A percentile compares a stretch with the other conserved stretches of the same genome.
These are phyloP conservation scores for Amanita pallidorosea DNA, from an alignment of 768 basidiomycete species.

Conservation along the genomic window DNA sequence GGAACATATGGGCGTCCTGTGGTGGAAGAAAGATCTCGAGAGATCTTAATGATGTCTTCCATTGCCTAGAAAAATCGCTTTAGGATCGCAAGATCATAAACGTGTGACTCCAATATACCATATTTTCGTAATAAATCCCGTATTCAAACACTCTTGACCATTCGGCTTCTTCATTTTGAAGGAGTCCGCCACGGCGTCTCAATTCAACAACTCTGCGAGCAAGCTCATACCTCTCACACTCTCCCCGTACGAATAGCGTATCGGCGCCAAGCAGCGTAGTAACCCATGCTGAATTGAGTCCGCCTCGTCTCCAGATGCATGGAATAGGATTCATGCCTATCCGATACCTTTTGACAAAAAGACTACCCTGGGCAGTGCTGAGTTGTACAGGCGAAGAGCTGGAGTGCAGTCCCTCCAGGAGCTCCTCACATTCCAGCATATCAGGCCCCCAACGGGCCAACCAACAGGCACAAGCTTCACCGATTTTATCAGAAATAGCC, in stretches of 20 bases:
- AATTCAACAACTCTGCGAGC: slow-evolving; percentile 70
- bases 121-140: slow-evolving; percentile 80
- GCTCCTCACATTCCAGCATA: slow-evolving; percentile 51
- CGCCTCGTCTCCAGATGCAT: slow-evolving; percentile 64
- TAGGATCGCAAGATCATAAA: slow-evolving; percentile 6
- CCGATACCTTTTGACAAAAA: slow-evolving; percentile 11
- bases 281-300: slow-evolving; percentile 65
- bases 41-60: slow-evolving; percentile 70
- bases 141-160: slow-evolving; percentile 62
- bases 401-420: slow-evolving; percentile 8
- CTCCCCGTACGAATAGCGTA: slow-evolving; percentile 66
- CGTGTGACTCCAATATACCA: slow-evolving; percentile 39
- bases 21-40: slow-evolving; percentile 62
- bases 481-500: slow-evolving; percentile 84
- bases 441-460: slow-evolving; percentile 78
- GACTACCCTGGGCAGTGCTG: not conserved
- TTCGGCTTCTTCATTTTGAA: slow-evolving; percentile 55
- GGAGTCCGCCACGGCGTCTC: slow-evolving; percentile 41
- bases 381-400: not conserved
- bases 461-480: slow-evolving; percentile 85
- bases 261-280: slow-evolving; percentile 68
- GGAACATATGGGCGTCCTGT: slow-evolving; percentile 65
- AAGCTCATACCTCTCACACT: slow-evolving; percentile 72
- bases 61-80: slow-evolving; percentile 40
- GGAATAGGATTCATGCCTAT: slow-evolving; percentile 25